A percentile compares a stretch with the other conserved stretches of the same genome.
Conservation (phyloP, 1,139 yeast genomes). For the Suzukiozyma palmioleophila region DNA sequence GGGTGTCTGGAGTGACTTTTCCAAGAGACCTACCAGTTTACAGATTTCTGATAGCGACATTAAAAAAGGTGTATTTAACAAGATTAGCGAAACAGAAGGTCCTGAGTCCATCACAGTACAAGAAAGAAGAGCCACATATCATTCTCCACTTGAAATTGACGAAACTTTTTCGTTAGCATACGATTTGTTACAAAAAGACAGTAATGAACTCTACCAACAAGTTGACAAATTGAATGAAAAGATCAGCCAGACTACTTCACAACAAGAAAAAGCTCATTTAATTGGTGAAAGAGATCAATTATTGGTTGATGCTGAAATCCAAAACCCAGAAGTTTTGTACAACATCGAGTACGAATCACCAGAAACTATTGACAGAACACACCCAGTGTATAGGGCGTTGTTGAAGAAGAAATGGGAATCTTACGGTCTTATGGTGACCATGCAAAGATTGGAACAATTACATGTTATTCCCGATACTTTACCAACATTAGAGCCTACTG, state of each 20-base stretch:
- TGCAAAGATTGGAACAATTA: slow-evolving; percentile 88
- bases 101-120: slow-evolving; percentile 24
- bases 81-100: slow-evolving; percentile 26
- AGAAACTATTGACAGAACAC: slow-evolving; percentile 55
- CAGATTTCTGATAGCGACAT: slow-evolving; percentile 26
- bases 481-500: slow-evolving; percentile 83
- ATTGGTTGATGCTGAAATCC: slow-evolving; percentile 48
- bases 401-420: slow-evolving; percentile 70
- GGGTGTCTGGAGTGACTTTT: slow-evolving; percentile 49
- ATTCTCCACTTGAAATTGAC: slow-evolving; percentile 64
- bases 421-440: slow-evolving; percentile 61
- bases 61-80: slow-evolving; percentile 31
- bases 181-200: slow-evolving; percentile 50
- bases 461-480: slow-evolving; percentile 89
- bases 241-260: slow-evolving; percentile 2
- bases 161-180: slow-evolving; percentile 72
- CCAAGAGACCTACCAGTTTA: slow-evolving; percentile 37
- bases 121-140: slow-evolving; percentile 36
- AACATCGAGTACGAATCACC: slow-evolving; percentile 47
- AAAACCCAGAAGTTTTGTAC: slow-evolving; percentile 80
- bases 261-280: slow-evolving; percentile 11
- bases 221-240: slow-evolving; percentile 13
- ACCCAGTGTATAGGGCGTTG: slow-evolving; percentile 74
- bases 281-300: slow-evolving; percentile 14
- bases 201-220: slow-evolving; percentile 16